Evolutionary conservation across 768 basidiomycete species (phyloP).

Genomic region (Agaricus subrufescens): DNA sequence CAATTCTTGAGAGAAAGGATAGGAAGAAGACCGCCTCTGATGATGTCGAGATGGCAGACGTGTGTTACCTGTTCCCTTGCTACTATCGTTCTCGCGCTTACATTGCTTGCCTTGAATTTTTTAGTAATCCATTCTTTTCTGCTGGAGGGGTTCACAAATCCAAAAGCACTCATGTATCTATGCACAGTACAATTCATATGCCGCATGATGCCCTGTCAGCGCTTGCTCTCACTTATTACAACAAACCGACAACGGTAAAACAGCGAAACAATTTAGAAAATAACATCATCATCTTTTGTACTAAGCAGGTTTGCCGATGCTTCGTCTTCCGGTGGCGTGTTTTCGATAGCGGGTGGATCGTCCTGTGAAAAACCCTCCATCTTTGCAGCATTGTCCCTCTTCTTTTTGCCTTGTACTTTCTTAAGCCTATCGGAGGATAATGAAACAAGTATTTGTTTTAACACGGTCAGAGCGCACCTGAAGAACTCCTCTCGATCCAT

Average conservation of each 20-base stretch:
- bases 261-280: conserved; percentile 56
- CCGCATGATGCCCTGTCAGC: conserved; percentile 30
- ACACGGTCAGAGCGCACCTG: conserved; percentile 41
- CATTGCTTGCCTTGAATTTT: conserved; percentile 19
- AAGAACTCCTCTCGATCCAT: conserved; percentile 98
- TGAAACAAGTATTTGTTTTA: not conserved
- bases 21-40: conserved; percentile 57
- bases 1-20: conserved; percentile 85
- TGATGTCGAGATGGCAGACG: conserved; percentile 80
- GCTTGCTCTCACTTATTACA: not conserved
- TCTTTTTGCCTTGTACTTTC: conserved; percentile 98
- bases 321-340: conserved; percentile 26
- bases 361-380: conserved; percentile 21
- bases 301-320: conserved; percentile 57
- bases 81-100: not conserved
- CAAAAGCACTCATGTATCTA: conserved; percentile 69
- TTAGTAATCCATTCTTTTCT: conserved; percentile 17
- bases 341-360: conserved; percentile 24
- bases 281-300: conserved; percentile 89
- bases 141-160: conserved; percentile 22
- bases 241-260: not conserved
- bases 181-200: conserved; percentile 55
- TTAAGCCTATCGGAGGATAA: conserved; percentile 58
- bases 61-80: conserved; percentile 32
- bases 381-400: conserved; percentile 60